Base-by-base conservation (phyloP, 495 filamentous ascomycete species). In the Tricharina praecox region DNA sequence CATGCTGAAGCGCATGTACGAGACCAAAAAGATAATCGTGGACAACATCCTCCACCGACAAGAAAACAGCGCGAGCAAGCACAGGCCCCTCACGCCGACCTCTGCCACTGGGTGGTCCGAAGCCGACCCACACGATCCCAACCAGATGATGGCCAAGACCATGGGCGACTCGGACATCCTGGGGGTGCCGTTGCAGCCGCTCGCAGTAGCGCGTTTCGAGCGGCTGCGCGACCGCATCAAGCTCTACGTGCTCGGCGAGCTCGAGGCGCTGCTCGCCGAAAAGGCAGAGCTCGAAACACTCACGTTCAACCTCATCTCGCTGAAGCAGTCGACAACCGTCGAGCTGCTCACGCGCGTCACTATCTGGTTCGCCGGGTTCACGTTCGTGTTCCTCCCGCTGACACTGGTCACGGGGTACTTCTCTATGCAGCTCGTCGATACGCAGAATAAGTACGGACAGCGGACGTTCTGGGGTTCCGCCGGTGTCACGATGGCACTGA, bases 371-470 rank as follows among this genome's bases (percentile, higher is more conserved):
- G 82, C 81, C 21, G 88, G 88, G 58, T 75, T 81, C 36, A 84
- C 79, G 10, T 83, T 92, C 40, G 66, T 92, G 36, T 93, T 93
- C 64, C 66, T 93, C 36, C 85, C 85, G 2, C 77, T 93, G 51
- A 82, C 76, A 51, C 67, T 93, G 28, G 77, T 90, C 72, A 86
- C 81, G 9, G 78, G 68, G n/a, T 92, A 87, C 65, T 93, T 90
- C 57, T 80, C 76, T 1, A 74, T 78, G 16, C 73, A 85, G 57
- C 69, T 90, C 36, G 55, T 63, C 19, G 75, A 76, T 10, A 60
- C 80, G 7, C 64, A 71, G 36, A 66, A 60, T 3, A 63, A 68
- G 15, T 88, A 81, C 62, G 74, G 68, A 0, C 58, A 67, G 19
- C 69, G 56, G 26, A 70, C 77, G 32, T 93, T 85, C 56, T 93